Evolutionary conservation across 78 protist species (phyloP), one percentile per base, ranked within the genome.

Genomic region (Dictyostelium purpureum): DNA sequence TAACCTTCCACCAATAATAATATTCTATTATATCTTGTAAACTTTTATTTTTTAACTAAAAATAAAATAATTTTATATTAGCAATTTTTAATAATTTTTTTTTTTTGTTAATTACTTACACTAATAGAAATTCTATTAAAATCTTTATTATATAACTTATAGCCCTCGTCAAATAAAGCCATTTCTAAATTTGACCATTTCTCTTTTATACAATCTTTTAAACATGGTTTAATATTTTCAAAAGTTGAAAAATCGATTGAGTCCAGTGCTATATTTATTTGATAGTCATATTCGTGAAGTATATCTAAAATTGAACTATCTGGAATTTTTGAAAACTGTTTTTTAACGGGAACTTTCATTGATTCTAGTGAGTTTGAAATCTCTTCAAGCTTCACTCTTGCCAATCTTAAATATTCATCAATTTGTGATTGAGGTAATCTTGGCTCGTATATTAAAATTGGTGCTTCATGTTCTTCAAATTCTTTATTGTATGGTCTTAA

Each of bases 231-330:
- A 10, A 70, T 82, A 4, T 28, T 31, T 24, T 67, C 47, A 19
- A 69, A 42, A 4, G 90, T 70, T 12, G 90, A 49, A 21, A 42
- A 82, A 52, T 82, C 90, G 2, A 82, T 82, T 3, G 90, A 82
- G 4, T 28, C 42, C 24, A 82, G 45, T n/a, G 90, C 90, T 19
- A 26, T 38, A 6, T 11, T 18, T 24, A 47, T 11, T 0, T 59
- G 26, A 24, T 82, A 82, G 33, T 52, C 61, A 18, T 82, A 82
- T 18, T 70, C 79, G 14, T 52, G 69, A 2, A 82, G 52, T 19
- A 82, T 70, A 5, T 11, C 31, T 18, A 82, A 33, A 14, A 70
- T 21, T 33, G 69, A 51, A 40, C 38, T 56, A 35, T 82, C 90
- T 26, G 90, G 66, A 24, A 70, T 82, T 7, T 42, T 49, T 5